Evolutionary conservation across 306 rosid species (phyloP), one percentile per base, ranked within the genome.

Genomic region (Amphicarpaea edgeworthii): DNA sequence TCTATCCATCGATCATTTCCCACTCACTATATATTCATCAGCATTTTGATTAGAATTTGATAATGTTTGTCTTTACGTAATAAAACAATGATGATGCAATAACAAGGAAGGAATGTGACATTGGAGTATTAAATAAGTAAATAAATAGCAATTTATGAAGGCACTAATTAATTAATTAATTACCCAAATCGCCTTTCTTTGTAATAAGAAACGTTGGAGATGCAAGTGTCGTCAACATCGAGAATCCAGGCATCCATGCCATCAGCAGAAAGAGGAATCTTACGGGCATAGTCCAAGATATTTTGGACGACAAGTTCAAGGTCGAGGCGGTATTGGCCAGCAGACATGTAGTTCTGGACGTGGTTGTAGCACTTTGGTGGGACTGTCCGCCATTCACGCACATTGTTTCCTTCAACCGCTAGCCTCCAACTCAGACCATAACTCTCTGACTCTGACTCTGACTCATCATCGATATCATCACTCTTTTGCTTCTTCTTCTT

Each of bases 151-250:
- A n/a, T n/a, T n/a, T n/a, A n/a, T n/a, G n/a, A n/a, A 14, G 17
- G 5, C 28, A 24, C 28, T 24, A n/a, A n/a, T n/a, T n/a, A n/a
- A n/a, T n/a, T n/a, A n/a, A n/a, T n/a, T n/a, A n/a, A n/a, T 7
- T 57, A 93, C 98, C 98, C 98, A 17, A 86, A 93, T 76, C 89
- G 60, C 26, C 51, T 86, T 0, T 43, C 28, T 72, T 67, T 23
- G 80, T 93, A 93, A 58, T 87, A 93, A 7, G 68, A 26, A 4
- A 93, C 15, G 83, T 93, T 93, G 16, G 96, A 93, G 61, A 93
- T 73, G 82, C 98, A 90, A 14, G 98, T 93, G 77, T 90, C 98
- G 21, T 93, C 98, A 7, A 93, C 96, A 24, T 93, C 96, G 12
- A 90, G 59, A 26, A 90, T 78, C 96, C 94, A 93, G 1, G 90